Evolutionary conservation across 768 basidiomycete genomes (phyloP), one percentile per base, ranked within the genome.

Genomic region (Tulasnella sp.): DNA sequence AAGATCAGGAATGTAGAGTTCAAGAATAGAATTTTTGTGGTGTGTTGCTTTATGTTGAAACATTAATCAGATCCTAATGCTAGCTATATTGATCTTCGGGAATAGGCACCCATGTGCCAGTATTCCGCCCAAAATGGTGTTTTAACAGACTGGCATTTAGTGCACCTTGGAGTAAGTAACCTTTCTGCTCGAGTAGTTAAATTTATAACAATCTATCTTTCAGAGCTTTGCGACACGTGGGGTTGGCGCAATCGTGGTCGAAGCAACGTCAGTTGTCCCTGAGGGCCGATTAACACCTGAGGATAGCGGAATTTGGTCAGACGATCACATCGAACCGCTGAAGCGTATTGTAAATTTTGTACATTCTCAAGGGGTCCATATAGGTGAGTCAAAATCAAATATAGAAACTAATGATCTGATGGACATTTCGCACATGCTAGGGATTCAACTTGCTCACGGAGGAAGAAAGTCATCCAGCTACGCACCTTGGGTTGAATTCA

Each of bases 111-210:
- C 2, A 87, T 88, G 85, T 88, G 86, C 62, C 79, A 81, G 64
- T 90, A 89, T 66, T 81, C 79, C 52, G 70, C 78, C 8, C 74
- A 82, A 39, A 66, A 79, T 45, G 86, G 86, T 0, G 77, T 82
- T 58, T 76, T 78, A 3, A 86, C 85, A 1, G 81, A 87, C 56
- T 88, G 81, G 78, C 88, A 90, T 62, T 64, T 88, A 3, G 82
- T 86, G 15, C 83, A 89, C 60, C 70, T 84, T 29, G 83, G 82
- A 1, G 76, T 76, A 55, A 58, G 63, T n/a, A n/a, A n/a, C n/a
- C n/a, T n/a, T n/a, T n/a, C n/a, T n/a, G n/a, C n/a, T n/a, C n/a
- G n/a, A n/a, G n/a, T n/a, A n/a, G n/a, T n/a, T n/a, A n/a, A n/a
- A n/a, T n/a, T n/a, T n/a, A n/a, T 10, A 28, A 29, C 3, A 15